Evolutionary conservation across 306 rosid species (phyloP).

Genomic region (Acmispon strigosus): DNA sequence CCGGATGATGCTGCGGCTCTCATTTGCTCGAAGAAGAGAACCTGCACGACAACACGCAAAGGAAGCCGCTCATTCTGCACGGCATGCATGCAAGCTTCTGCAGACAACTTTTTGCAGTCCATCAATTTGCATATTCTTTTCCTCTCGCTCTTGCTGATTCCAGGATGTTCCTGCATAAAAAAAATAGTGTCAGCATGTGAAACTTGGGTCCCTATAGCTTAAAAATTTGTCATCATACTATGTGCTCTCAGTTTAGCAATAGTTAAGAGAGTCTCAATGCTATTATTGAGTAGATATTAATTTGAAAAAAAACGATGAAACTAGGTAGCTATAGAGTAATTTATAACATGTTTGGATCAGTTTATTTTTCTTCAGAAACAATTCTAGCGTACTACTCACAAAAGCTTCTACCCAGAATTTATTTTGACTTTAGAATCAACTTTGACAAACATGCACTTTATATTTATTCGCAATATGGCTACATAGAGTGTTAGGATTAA

Average conservation of each 20-base stretch:
- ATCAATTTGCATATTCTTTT: constrained; percentile 80
- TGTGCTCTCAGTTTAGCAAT: background rate
- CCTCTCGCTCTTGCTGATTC: constrained; percentile 77
- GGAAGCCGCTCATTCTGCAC: constrained; percentile 95
- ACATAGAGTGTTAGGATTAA: no score
- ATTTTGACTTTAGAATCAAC: no score
- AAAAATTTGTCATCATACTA: background rate
- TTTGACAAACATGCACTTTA: no score
- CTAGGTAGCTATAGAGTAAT: background rate
- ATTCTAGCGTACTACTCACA: no score
- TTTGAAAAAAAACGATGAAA: no score
- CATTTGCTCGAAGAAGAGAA: constrained; percentile 88
- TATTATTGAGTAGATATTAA: background rate
- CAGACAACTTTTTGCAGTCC: constrained; percentile 86
- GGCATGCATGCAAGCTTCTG: constrained; percentile 91
- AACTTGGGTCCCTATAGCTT: background rate
- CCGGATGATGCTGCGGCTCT: constrained; percentile 54
- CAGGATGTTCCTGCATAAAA: constrained; percentile 77
- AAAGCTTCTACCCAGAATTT: no score
- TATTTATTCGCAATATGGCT: no score
- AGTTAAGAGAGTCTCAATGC: background rate
- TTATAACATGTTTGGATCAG: no score
- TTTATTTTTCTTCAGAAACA: no score
- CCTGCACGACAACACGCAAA: constrained; percentile 74
- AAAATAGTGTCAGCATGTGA: background rate